Evolutionary conservation across 495 filamentous ascomycete species (phyloP).

Genomic region (Daldinia decipiens): DNA sequence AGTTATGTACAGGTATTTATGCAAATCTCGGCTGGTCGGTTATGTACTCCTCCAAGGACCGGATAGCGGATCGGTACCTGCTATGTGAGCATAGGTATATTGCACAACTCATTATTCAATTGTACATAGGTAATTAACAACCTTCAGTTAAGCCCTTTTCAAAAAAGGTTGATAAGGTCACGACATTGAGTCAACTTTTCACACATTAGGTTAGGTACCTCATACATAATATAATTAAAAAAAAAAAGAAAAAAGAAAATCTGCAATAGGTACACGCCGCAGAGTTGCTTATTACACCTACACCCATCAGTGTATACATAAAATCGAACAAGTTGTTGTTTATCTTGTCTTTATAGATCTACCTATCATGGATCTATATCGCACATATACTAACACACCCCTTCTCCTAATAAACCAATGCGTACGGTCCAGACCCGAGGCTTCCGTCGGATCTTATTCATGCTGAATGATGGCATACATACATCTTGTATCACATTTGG

Average conservation of each 20-base stretch:
- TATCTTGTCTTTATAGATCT: neutral
- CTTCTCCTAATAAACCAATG: neutral
- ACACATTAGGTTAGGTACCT: no score
- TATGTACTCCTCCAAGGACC: constrained; percentile 19
- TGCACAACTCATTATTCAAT: constrained; percentile 13
- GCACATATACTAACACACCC: neutral
- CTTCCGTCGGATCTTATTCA: neutral
- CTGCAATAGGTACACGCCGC: neutral
- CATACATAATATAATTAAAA: neutral
- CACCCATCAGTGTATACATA: neutral
- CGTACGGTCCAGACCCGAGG: neutral
- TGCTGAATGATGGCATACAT: neutral
- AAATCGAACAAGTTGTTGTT: neutral
- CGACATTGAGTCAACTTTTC: neutral
- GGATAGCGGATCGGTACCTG: constrained; percentile 28
- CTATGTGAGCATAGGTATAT: constrained; percentile 4
- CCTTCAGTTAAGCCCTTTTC: neutral
- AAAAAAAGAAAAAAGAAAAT: neutral
- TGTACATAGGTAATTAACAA: neutral
- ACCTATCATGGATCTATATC: neutral
- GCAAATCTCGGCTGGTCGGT: constrained; percentile 42
- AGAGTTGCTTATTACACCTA: neutral
- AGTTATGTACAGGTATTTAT: constrained; percentile 14
- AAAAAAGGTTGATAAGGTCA: neutral
- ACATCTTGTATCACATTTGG: neutral